Base-by-base conservation (phyloP, 1,139 yeast genomes). In the Suhomyces atakaporum region DNA sequence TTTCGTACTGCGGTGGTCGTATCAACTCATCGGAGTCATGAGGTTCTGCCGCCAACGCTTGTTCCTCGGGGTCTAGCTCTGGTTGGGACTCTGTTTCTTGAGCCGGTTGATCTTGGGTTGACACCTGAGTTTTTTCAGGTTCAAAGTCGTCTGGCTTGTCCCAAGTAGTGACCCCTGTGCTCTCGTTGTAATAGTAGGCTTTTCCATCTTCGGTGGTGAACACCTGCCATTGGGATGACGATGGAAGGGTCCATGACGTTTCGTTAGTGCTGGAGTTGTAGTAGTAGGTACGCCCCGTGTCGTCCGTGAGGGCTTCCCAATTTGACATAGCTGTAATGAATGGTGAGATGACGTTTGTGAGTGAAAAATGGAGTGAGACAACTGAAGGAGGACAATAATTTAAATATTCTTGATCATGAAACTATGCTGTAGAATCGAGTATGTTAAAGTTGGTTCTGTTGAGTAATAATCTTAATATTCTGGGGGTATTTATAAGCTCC, bases 161-260 rank as follows among this genome's bases (percentile, higher is more conserved):
- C 97, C 97, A 90, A 0, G 84, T 81, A 9, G 95, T 82, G 50
- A 81, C 81, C 3, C 79, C 76, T 0, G 90, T 77, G 13, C 60
- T 59, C 14, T 69, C 66, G 54, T 86, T 84, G 58, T 83, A 84
- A 65, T 87, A 90, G 58, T 89, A 90, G 22, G 66, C 66, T 39
- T 66, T 66, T 1, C 92, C 94, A 13, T 82, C 92, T 23, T 84
- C 87, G 0, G 92, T 79, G 2, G 66, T 61, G 35, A 71, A 81
- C 43, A 72, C 77, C 34, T 70, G 71, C 96, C 96, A 90, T n/a
- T 66, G 61, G 9, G 31, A 26, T 37, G 71, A 73, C 19, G 66
- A 77, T 0, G 97, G 97, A 45, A 81, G 77, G 7, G 84, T 86
- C 96, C 97, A 89, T 31, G 82, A 77, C 0, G 96, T 81, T 49